A percentile compares a stretch with the other conserved stretches of the same genome.
These are phyloP conservation scores for Skeletonema grethae DNA, from an alignment of 108 stramenopile species.

Conservation along the genomic window DNA sequence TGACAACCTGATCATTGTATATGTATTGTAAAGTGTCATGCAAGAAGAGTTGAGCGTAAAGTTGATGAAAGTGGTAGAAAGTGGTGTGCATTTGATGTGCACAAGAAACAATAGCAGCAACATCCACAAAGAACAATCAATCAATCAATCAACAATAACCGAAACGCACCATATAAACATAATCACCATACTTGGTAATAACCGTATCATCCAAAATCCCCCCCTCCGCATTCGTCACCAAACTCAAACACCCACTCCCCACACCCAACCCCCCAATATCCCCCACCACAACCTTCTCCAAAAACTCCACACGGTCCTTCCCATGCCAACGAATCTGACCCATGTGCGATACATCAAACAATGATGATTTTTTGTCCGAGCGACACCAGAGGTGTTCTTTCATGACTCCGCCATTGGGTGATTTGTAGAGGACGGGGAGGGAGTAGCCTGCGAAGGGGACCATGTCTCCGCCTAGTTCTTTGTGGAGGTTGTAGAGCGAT, in stretches of 20 bases:
- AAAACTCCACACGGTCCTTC: slow-evolving; percentile 85
- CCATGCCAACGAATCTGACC: slow-evolving; percentile 98
- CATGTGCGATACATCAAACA: slow-evolving; percentile 99
- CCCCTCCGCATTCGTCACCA: slow-evolving; percentile 93
- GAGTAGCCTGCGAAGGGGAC: slow-evolving; percentile 99
- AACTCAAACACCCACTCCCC: slow-evolving; percentile 76
- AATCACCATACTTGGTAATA: slow-evolving; percentile 90
- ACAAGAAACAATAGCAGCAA: neutral
- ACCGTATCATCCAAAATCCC: slow-evolving; percentile 99
- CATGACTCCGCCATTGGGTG: slow-evolving; percentile 90
- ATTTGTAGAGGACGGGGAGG: slow-evolving; percentile 96
- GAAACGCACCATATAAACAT: slow-evolving; percentile 79
- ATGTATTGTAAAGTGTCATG: neutral
- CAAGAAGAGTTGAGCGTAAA: neutral
- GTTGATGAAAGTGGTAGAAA: neutral
- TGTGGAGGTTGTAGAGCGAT: slow-evolving; percentile 88
- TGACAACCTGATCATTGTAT: slow-evolving; percentile 79
- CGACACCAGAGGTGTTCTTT: slow-evolving; percentile 96
- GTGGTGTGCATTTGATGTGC: neutral
- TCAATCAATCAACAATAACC: neutral
- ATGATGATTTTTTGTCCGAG: slow-evolving; percentile 67
- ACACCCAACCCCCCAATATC: slow-evolving; percentile 83
- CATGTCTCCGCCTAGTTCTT: slow-evolving; percentile 94
- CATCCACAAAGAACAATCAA: neutral
- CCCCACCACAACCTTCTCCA: slow-evolving; percentile 92